phyloP scores from a whole-genome alignment of 2,329 filamentous ascomycete genomes.

The Phaeosphaeria sp. region DNA sequence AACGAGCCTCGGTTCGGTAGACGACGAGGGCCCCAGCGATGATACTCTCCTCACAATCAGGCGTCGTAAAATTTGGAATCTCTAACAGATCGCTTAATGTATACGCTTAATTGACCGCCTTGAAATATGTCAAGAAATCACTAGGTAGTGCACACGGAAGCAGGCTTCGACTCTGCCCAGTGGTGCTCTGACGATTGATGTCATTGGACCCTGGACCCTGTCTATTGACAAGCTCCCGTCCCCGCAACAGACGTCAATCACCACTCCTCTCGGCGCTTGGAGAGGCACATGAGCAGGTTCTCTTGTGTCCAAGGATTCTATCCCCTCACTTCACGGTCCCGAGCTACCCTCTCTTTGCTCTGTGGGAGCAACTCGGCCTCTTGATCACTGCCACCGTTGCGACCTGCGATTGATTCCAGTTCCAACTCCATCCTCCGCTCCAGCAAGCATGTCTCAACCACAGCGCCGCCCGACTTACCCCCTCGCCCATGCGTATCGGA shows the following conservation, averaged over 20 bases:
- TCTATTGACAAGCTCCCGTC: not conserved
- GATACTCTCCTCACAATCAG: too few relatives aligned
- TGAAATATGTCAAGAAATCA: too few relatives aligned
- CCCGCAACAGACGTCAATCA: not conserved
- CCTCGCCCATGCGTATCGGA: constrained; percentile 52
- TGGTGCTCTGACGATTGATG: not conserved
- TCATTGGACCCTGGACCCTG: not conserved
- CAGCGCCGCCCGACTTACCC: constrained; percentile 52
- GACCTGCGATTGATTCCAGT: not conserved
- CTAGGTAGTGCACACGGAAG: too few relatives aligned
- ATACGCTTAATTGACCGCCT: too few relatives aligned
- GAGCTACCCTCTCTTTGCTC: too few relatives aligned
- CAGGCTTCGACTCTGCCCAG: too few relatives aligned
- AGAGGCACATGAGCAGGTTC: not conserved
- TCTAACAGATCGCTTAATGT: too few relatives aligned
- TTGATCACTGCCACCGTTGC: not conserved
- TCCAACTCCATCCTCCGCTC: not conserved
- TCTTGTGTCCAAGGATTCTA: not conserved
- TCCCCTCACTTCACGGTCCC: not conserved
- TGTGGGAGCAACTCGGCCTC: not conserved
- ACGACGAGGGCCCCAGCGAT: too few relatives aligned
- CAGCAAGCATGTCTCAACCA: constrained; percentile 12
- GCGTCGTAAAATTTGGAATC: too few relatives aligned
- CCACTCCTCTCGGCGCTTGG: not conserved
- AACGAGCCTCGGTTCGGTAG: too few relatives aligned